A percentile compares a stretch with the other conserved stretches of the same genome.
Conservation (phyloP, 495 filamentous ascomycete species). For the Trichoderma virens region DNA sequence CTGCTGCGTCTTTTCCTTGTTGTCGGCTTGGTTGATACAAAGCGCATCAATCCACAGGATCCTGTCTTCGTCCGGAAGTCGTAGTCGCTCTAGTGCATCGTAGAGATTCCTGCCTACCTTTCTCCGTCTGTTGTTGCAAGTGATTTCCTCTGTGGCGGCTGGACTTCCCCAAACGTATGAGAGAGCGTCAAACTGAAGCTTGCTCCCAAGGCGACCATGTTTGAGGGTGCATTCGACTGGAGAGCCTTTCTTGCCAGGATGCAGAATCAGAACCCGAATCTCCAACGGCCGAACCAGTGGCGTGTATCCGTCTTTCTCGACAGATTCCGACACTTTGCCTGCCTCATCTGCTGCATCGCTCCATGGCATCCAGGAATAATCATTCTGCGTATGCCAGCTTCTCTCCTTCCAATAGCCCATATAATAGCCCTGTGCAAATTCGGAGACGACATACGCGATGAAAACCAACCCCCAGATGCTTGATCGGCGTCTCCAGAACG, state of each 20-base stretch:
- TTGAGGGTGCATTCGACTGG: background rate
- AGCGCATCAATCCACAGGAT: background rate
- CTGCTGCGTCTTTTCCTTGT: background rate
- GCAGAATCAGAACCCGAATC: background rate
- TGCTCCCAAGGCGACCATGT: background rate
- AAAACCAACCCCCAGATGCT: background rate
- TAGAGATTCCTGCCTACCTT: background rate
- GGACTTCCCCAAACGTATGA: conserved; percentile 3
- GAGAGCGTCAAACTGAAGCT: background rate
- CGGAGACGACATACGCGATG: background rate
- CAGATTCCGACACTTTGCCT: background rate
- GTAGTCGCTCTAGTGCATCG: background rate
- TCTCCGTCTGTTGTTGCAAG: background rate
- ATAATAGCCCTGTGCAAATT: background rate
- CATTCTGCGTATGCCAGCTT: background rate
- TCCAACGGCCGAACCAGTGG: background rate
- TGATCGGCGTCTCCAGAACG: background rate
- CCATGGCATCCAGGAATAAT: background rate
- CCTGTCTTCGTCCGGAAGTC: background rate
- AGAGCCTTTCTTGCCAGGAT: background rate
- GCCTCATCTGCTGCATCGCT: background rate
- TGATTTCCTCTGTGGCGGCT: background rate
- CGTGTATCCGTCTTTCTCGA: background rate
- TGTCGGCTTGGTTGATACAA: conserved; percentile 8
- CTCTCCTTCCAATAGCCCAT: background rate